phyloP scores from a whole-genome alignment of 208 protist genomes.

The Acanthamoeba quina region DNA sequence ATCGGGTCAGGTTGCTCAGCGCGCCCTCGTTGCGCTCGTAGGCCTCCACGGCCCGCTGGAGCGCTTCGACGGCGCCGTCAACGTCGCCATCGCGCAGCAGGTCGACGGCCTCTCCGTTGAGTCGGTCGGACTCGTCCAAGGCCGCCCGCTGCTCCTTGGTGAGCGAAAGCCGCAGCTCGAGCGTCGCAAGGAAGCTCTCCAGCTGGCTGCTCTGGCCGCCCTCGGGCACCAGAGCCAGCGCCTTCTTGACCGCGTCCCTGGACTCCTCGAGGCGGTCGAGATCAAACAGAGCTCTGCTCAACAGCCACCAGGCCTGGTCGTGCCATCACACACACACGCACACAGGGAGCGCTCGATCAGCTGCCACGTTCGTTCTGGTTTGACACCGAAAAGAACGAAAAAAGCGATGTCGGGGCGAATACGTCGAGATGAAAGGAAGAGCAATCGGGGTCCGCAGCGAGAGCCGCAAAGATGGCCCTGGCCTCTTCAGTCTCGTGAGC shows the following conservation, averaged over 20 bases:
- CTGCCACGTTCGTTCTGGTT: neutral
- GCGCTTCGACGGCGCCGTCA: neutral
- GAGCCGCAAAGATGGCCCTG: neutral
- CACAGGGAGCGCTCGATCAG: no score
- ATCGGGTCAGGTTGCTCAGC: neutral
- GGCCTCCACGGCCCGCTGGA: neutral
- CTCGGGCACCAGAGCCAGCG: neutral
- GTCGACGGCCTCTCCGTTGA: neutral
- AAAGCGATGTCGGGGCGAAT: neutral
- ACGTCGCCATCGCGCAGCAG: neutral
- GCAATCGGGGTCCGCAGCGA: neutral
- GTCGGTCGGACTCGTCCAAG: neutral
- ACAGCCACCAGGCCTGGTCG: neutral
- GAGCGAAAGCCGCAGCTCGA: neutral
- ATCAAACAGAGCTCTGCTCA: neutral
- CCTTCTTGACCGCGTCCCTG: neutral
- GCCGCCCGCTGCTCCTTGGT: neutral
- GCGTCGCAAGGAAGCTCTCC: neutral
- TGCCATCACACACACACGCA: neutral
- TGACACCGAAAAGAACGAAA: neutral
- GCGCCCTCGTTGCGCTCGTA: conserved; percentile 1
- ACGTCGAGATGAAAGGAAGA: neutral
- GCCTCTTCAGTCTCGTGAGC: neutral
- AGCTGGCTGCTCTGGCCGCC: neutral
- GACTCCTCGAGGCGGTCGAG: neutral